These are phyloP conservation scores for Backusella tarrabulga DNA, from an alignment of 192 early-diverging fungal genomes.

Conservation along the genomic window DNA sequence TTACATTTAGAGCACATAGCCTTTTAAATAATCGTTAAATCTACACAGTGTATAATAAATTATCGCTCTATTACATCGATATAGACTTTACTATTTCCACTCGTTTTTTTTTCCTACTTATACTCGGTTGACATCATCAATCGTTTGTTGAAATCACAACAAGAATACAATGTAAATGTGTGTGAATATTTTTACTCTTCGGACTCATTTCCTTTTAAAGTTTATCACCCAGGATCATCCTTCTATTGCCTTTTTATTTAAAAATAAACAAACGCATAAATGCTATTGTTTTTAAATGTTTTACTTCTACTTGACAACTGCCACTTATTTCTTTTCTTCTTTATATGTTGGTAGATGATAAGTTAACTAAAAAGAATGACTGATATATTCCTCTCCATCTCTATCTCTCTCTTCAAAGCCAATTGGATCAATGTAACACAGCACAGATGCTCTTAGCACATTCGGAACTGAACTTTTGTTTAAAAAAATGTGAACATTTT, in stretches of 20 bases:
- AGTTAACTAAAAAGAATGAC: not conserved
- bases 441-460: not conserved
- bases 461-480: not conserved
- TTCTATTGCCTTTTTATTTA: not conserved
- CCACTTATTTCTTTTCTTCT: not conserved
- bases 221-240: not conserved
- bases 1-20: too few relatives aligned
- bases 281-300: not conserved
- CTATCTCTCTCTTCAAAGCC: not conserved
- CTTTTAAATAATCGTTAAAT: too few relatives aligned
- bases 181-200: not conserved
- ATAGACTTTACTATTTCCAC: too few relatives aligned
- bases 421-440: not conserved
- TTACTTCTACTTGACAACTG: not conserved
- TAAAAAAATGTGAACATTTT: too few relatives aligned
- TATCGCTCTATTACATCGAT: too few relatives aligned
- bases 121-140: too few relatives aligned
- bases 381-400: not conserved
- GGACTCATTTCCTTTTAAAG: constrained; percentile 3
- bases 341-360: too few relatives aligned
- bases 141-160: too few relatives aligned
- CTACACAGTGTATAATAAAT: too few relatives aligned
- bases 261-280: not conserved
- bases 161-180: not conserved
- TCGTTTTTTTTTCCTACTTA: too few relatives aligned